Conservation (phyloP, 2,329 filamentous ascomycete species). For the Chaetothyriales sp. region DNA sequence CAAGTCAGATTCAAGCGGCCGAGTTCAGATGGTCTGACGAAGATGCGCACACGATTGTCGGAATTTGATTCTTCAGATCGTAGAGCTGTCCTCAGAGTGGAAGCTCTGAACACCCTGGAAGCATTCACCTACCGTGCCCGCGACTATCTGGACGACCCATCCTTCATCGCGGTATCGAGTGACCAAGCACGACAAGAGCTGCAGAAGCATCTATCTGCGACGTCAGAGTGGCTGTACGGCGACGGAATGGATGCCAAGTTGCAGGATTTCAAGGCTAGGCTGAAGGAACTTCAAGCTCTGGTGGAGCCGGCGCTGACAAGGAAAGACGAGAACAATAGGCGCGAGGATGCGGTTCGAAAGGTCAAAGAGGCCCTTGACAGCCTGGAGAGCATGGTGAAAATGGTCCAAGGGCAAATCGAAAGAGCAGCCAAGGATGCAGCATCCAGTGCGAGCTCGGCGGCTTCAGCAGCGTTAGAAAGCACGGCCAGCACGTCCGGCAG, state of each 20-base stretch:
- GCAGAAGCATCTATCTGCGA: constrained; percentile 51
- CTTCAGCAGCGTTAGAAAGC: constrained; percentile 30
- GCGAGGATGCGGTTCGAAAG: constrained; percentile 54
- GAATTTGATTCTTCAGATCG: constrained; percentile 79
- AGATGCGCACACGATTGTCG: constrained; percentile 57
- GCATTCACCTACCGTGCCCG: constrained; percentile 79
- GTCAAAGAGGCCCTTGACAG: constrained; percentile 60
- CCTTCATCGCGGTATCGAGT: constrained; percentile 60
- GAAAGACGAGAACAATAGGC: constrained; percentile 55
- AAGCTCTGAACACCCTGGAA: constrained; percentile 85
- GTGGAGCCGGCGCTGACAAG: constrained; percentile 65
- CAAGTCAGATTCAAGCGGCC: constrained; percentile 29
- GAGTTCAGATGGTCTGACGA: constrained; percentile 26
- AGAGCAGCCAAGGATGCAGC: constrained; percentile 50
- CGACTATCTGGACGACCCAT: constrained; percentile 64
- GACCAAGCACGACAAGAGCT: constrained; percentile 53
- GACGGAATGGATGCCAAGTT: constrained; percentile 65
- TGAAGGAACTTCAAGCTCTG: constrained; percentile 64
- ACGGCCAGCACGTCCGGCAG: constrained; percentile 37
- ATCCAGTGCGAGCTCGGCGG: constrained; percentile 39
- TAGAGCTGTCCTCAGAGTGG: constrained; percentile 62
- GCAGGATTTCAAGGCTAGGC: constrained; percentile 59
- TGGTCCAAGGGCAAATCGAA: constrained; percentile 60
- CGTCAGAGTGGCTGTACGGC: constrained; percentile 82
- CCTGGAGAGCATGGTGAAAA: constrained; percentile 55